Evolutionary conservation across 2,329 filamentous ascomycete species (phyloP).

Genomic region (Fusarium buxicola): DNA sequence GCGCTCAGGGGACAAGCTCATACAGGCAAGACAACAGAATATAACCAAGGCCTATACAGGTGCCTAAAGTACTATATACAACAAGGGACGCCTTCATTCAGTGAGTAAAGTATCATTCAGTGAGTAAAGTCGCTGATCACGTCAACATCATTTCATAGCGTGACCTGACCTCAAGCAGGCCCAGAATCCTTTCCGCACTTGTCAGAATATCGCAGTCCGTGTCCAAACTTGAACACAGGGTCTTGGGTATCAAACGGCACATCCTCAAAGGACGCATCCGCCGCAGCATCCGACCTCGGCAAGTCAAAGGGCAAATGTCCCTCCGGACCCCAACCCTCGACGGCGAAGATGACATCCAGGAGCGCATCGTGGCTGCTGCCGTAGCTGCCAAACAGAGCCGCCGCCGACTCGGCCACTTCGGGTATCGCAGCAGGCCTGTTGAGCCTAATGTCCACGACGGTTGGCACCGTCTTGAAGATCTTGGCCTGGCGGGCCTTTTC

Average conservation of each 20-base stretch:
- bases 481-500: slow-evolving; percentile 43
- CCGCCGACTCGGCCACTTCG: slow-evolving; percentile 53
- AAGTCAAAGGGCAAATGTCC: slow-evolving; percentile 56
- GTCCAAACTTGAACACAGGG: slow-evolving; percentile 48
- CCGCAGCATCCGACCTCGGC: slow-evolving; percentile 57
- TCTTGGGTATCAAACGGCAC: slow-evolving; percentile 46
- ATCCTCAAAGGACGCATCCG: slow-evolving; percentile 48
- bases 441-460: slow-evolving; percentile 58
- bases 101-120: not conserved
- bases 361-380: slow-evolving; percentile 56
- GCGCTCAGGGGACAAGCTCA: too few species aligned
- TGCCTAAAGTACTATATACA: too few species aligned
- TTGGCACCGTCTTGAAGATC: slow-evolving; percentile 54
- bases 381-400: slow-evolving; percentile 55
- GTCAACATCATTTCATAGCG: not conserved
- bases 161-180: not conserved
- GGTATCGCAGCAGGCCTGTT: slow-evolving; percentile 57
- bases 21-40: too few species aligned
- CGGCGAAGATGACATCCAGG: slow-evolving; percentile 56
- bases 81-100: not conserved
- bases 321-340: slow-evolving; percentile 48
- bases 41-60: too few species aligned
- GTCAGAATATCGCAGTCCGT: slow-evolving; percentile 51
- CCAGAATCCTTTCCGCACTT: slow-evolving; percentile 8
- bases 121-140: slow-evolving; percentile 7